Percentiles rank a stretch among this genome's conserved stretches.
These are phyloP conservation scores for Daldinia grandis DNA, from an alignment of 495 filamentous ascomycete genomes.

Conservation along the genomic window DNA sequence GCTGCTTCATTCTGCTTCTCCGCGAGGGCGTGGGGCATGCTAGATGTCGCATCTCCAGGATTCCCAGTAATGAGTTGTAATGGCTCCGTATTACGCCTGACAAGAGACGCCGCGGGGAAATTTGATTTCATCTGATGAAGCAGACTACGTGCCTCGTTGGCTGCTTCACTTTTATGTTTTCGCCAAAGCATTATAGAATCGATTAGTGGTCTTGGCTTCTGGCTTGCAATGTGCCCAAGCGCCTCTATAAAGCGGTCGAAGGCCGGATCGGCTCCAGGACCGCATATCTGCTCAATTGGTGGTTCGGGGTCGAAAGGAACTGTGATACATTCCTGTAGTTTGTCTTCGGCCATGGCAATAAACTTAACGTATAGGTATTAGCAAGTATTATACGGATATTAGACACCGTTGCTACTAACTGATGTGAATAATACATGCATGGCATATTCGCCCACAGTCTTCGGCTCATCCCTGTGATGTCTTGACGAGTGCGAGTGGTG, in stretches of 20 bases:
- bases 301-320: slow-evolving; percentile 77
- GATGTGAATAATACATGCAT: slow-evolving; percentile 96
- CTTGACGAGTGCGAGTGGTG: slow-evolving; percentile 85
- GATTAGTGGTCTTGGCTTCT: slow-evolving; percentile 94
- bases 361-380: slow-evolving; percentile 58
- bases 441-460: slow-evolving; percentile 95
- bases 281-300: slow-evolving; percentile 86
- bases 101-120: slow-evolving; percentile 44
- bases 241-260: slow-evolving; percentile 97
- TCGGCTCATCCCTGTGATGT: slow-evolving; percentile 75
- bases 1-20: slow-evolving; percentile 73
- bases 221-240: slow-evolving; percentile 89
- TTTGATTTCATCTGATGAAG: slow-evolving; percentile 66
- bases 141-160: slow-evolving; percentile 65
- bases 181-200: slow-evolving; percentile 98
- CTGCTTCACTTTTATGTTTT: slow-evolving; percentile 90
- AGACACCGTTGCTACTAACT: slow-evolving; percentile 55
- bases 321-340: slow-evolving; percentile 84
- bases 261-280: slow-evolving; percentile 83
- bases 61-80: slow-evolving; percentile 47
- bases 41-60: slow-evolving; percentile 24
- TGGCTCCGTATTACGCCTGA: slow-evolving; percentile 60
- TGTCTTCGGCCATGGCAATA: slow-evolving; percentile 88
- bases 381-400: slow-evolving; percentile 19
- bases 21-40: slow-evolving; percentile 50